phyloP scores from a whole-genome alignment of 805 yeast species.

The Candida namnaoensis region DNA sequence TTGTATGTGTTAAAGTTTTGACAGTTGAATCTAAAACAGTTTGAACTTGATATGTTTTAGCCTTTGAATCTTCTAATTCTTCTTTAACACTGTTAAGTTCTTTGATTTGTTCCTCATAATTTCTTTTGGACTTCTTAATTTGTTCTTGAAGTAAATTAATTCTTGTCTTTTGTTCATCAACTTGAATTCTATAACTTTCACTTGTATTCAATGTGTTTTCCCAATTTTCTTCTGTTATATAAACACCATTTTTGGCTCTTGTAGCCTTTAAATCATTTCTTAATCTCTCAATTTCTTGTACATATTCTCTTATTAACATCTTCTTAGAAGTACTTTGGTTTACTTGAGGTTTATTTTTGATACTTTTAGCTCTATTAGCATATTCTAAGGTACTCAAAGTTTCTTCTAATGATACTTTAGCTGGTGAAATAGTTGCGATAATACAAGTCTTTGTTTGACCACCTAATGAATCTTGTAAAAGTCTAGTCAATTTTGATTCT shows the following conservation, averaged over 20 bases:
- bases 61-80: slow-evolving; percentile 7
- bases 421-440: slow-evolving; percentile 79
- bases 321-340: slow-evolving; percentile 53
- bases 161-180: slow-evolving; percentile 41
- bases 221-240: slow-evolving; percentile 45
- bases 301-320: slow-evolving; percentile 41
- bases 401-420: slow-evolving; percentile 61
- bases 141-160: slow-evolving; percentile 41
- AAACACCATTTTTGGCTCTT: slow-evolving; percentile 59
- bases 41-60: slow-evolving; percentile 1
- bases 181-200: slow-evolving; percentile 39
- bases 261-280: slow-evolving; percentile 56
- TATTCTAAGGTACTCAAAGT: slow-evolving; percentile 76
- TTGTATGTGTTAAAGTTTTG: slow-evolving; percentile 4
- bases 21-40: slow-evolving; percentile 6
- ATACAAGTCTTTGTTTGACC: slow-evolving; percentile 78
- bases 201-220: slow-evolving; percentile 29
- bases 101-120: slow-evolving; percentile 27
- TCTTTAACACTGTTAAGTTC: slow-evolving; percentile 11
- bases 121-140: slow-evolving; percentile 29
- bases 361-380: slow-evolving; percentile 75
- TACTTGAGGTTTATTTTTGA: slow-evolving; percentile 58
- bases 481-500: slow-evolving; percentile 72
- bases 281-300: slow-evolving; percentile 45
- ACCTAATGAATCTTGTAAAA: slow-evolving; percentile 77